Conservation (phyloP, 2,329 filamentous ascomycete genomes). For the Myriosclerotinia duriaeana region DNA sequence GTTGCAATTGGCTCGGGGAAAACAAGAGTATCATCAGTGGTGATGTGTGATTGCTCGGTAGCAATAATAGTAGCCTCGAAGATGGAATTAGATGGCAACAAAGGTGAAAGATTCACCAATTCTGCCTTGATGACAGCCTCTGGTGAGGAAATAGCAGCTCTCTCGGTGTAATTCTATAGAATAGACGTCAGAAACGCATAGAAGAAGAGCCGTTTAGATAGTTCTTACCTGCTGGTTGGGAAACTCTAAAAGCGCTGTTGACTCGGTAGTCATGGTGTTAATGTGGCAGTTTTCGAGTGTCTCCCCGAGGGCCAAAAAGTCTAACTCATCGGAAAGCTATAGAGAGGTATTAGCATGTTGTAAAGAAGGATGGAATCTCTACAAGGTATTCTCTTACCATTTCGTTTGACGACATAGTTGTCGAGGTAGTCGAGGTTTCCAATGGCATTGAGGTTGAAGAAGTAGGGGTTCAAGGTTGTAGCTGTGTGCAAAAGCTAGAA, state of each 20-base stretch:
- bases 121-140: not conserved
- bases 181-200: not conserved
- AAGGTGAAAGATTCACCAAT: not conserved
- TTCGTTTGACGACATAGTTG: not conserved
- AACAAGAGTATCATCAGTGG: not conserved
- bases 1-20: not conserved
- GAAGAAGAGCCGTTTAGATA: not conserved
- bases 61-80: not conserved
- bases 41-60: not conserved
- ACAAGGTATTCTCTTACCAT: not conserved
- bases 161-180: not conserved
- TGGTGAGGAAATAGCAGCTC: not conserved
- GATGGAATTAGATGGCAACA: not conserved
- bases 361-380: not conserved
- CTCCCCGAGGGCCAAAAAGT: not conserved
- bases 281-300: not conserved
- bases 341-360: not conserved
- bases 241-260: not conserved
- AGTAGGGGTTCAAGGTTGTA: not conserved
- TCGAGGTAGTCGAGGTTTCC: not conserved
- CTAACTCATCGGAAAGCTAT: slow-evolving; percentile 2
- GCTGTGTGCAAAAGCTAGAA: not conserved
- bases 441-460: no score
- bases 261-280: not conserved
- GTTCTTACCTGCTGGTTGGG: not conserved